Percentiles rank a stretch among this genome's conserved stretches.
Conservation (phyloP, 1,284 basidiomycete species). For the Vanrija sp. region DNA sequence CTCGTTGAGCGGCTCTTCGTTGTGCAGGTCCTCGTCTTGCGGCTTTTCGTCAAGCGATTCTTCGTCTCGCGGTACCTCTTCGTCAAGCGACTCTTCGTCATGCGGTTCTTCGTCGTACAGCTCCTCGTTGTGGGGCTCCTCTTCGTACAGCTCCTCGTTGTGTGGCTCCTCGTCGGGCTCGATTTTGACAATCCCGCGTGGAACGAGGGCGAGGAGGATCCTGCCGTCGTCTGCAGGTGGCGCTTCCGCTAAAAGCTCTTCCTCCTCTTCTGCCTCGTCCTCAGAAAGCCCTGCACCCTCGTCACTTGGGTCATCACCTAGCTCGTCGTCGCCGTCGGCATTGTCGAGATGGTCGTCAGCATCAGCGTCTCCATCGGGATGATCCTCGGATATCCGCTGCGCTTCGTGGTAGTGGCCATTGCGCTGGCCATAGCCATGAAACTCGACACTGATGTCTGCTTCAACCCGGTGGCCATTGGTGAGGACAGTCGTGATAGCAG, state of each 20-base stretch:
- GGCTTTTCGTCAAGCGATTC: not conserved
- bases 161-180: conserved; percentile 27
- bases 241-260: conserved; percentile 32
- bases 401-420: too few species aligned
- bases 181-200: conserved; percentile 30
- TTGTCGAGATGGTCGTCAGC: not conserved
- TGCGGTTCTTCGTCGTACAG: not conserved
- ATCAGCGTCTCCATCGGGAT: not conserved
- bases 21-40: not conserved
- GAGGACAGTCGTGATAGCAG: too few species aligned
- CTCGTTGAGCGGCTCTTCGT: too few species aligned
- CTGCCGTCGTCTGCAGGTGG: conserved; percentile 38
- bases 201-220: conserved; percentile 30
- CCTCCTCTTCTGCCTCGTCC: conserved; percentile 27
- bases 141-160: conserved; percentile 8
- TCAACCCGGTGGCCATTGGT: too few species aligned
- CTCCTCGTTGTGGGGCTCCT: too few species aligned
- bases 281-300: not conserved
- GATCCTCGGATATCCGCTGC: not conserved
- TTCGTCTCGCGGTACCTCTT: conserved; percentile 3
- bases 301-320: not conserved
- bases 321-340: not conserved
- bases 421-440: too few species aligned
- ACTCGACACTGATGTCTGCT: too few species aligned
- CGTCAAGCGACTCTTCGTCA: not conserved